Percentiles rank a stretch among this genome's conserved stretches.
Evolutionary conservation across 768 basidiomycete genomes (phyloP).

Genomic region (Pulveroboletus sp.): DNA sequence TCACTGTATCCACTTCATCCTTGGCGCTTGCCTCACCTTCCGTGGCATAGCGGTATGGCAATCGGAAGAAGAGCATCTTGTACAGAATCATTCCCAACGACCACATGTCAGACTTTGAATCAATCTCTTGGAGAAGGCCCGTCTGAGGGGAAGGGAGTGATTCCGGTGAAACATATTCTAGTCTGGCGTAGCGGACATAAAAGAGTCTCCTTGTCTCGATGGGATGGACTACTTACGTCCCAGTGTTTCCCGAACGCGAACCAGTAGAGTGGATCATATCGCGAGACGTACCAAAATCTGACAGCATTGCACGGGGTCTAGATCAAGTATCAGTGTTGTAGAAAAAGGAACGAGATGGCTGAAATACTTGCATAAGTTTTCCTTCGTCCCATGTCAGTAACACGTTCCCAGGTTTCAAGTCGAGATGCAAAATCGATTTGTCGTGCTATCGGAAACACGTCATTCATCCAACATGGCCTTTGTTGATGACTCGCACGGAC

Average conservation of each 20-base stretch:
- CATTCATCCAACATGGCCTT: not conserved
- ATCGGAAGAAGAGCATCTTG: conserved; percentile 85
- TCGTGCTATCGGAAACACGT: conserved; percentile 50
- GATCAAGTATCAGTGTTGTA: not conserved
- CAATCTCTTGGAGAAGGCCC: conserved; percentile 63
- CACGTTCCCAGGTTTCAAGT: conserved; percentile 93
- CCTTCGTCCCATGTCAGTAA: conserved; percentile 90
- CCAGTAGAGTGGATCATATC: conserved; percentile 75
- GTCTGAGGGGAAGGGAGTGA: conserved; percentile 66
- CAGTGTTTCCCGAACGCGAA: conserved; percentile 85
- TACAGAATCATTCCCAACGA: conserved; percentile 94
- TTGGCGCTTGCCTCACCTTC: conserved; percentile 48
- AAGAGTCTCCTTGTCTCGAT: not conserved
- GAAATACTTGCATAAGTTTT: conserved; percentile 57
- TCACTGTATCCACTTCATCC: conserved; percentile 60
- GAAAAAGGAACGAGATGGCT: not conserved
- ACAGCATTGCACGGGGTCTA: conserved; percentile 91
- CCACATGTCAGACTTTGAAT: conserved; percentile 96
- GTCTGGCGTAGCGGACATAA: conserved; percentile 33
- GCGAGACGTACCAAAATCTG: conserved; percentile 92
- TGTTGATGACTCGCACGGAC: conserved; percentile 38
- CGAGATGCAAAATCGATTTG: conserved; percentile 84
- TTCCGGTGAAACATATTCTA: conserved; percentile 89
- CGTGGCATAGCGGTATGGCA: conserved; percentile 77
- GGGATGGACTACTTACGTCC: conserved; percentile 58